Evolutionary conservation across 192 early-diverging fungal genomes (phyloP).

Genomic region (Podila minutissima): DNA sequence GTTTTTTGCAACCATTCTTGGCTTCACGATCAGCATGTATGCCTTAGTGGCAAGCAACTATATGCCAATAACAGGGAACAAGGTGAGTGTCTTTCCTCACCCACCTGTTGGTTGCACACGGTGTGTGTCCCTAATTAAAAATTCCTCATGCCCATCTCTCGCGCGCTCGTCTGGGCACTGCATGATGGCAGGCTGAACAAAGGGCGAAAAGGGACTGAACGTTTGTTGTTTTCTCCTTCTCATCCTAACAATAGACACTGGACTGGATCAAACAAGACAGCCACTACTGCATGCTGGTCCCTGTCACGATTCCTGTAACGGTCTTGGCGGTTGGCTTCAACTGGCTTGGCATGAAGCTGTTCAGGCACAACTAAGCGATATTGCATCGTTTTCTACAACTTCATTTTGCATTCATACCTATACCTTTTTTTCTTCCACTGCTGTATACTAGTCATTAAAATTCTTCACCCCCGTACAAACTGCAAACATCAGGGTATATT

Average conservation of each 20-base stretch:
- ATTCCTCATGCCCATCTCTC: too few species aligned
- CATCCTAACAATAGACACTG: constrained; percentile 51
- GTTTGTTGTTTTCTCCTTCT: background rate
- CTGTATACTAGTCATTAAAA: background rate
- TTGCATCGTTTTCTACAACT: background rate
- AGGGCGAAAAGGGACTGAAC: background rate
- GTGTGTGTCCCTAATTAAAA: too few species aligned
- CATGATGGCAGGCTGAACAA: background rate
- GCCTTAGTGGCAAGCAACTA: constrained; percentile 72
- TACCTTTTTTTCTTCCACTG: background rate
- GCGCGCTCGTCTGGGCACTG: too few species aligned
- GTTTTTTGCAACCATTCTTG: constrained; percentile 63
- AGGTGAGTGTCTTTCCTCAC: constrained; percentile 37
- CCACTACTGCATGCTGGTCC: constrained; percentile 88
- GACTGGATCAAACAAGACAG: constrained; percentile 79
- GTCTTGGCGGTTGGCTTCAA: constrained; percentile 86
- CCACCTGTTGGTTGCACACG: background rate
- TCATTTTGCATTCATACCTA: background rate
- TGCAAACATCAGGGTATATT: too few species aligned
- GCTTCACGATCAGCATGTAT: constrained; percentile 74
- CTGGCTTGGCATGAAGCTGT: constrained; percentile 97
- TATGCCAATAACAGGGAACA: constrained; percentile 73
- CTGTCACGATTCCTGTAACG: constrained; percentile 79
- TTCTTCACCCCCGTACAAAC: too few species aligned
- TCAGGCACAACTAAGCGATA: constrained; percentile 77